Evolutionary conservation across 805 yeast genomes (phyloP).

Genomic region (Ogataea henricii): DNA sequence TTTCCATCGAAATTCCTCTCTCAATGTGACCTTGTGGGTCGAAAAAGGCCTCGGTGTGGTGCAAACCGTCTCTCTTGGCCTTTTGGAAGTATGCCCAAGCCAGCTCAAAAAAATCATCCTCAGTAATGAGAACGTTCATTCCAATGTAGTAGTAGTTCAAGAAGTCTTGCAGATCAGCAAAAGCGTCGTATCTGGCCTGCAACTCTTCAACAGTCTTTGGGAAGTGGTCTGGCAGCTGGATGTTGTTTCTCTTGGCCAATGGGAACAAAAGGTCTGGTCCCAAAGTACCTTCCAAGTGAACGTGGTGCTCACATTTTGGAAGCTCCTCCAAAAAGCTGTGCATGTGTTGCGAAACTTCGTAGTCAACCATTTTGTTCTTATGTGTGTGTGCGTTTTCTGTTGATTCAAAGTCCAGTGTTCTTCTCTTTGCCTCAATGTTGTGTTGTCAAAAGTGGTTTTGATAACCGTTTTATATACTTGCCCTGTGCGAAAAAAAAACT

Average conservation of each 20-base stretch:
- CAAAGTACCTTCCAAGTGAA: conserved; percentile 81
- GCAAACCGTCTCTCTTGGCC: conserved; percentile 59
- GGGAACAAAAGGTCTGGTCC: conserved; percentile 74
- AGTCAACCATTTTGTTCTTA: conserved; percentile 15
- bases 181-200: conserved; percentile 57
- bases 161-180: conserved; percentile 75
- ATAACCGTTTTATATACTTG: conserved; percentile 4
- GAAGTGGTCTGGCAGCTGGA: conserved; percentile 60
- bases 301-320: conserved; percentile 87
- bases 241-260: conserved; percentile 64
- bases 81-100: conserved; percentile 72
- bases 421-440: no score
- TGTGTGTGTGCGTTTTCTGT: background rate
- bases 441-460: background rate
- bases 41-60: conserved; percentile 75
- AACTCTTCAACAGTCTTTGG: conserved; percentile 62
- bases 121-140: conserved; percentile 68
- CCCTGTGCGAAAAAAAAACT: background rate
- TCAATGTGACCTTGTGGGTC: conserved; percentile 85
- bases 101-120: conserved; percentile 73
- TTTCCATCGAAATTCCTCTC: conserved; percentile 60
- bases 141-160: conserved; percentile 80
- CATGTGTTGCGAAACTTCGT: conserved; percentile 41
- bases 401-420: background rate
- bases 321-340: conserved; percentile 60